These are phyloP conservation scores for Pterocarpus santalinus DNA, from an alignment of 306 rosid genomes.

Conservation along the genomic window DNA sequence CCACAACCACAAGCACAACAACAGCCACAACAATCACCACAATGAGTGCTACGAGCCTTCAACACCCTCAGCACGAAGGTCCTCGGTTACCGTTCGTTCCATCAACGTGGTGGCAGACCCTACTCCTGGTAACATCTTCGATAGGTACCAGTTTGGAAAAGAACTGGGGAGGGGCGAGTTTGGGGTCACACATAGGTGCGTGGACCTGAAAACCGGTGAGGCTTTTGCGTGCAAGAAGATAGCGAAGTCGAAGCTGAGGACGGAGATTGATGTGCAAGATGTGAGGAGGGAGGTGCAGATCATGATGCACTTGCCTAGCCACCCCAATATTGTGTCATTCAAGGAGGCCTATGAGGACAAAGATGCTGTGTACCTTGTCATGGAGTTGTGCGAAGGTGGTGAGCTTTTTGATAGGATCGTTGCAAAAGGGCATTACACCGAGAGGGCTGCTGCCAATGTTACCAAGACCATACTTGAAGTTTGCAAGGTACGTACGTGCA, in stretches of 20 bases:
- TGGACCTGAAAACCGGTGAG: constrained; percentile 54
- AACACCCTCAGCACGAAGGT: constrained; percentile 22
- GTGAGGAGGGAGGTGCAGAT: constrained; percentile 90
- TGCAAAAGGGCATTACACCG: constrained; percentile 84
- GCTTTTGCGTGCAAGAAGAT: constrained; percentile 79
- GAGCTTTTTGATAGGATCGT: constrained; percentile 93
- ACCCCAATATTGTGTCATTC: constrained; percentile 80
- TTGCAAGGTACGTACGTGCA: constrained; percentile 66
- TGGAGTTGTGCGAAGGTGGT: constrained; percentile 94
- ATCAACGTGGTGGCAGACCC: constrained; percentile 58
- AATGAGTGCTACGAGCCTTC: neutral
- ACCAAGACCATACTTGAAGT: constrained; percentile 80
- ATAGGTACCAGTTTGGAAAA: constrained; percentile 66
- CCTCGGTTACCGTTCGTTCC: constrained; percentile 31
- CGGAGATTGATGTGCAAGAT: constrained; percentile 84
- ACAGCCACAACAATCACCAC: neutral
- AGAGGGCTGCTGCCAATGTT: constrained; percentile 85
- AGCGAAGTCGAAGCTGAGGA: constrained; percentile 74
- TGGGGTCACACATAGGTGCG: constrained; percentile 73
- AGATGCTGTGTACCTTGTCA: constrained; percentile 86
- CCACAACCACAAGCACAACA: neutral
- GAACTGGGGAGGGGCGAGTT: constrained; percentile 91
- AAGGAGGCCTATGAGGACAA: constrained; percentile 86
- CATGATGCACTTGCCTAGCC: constrained; percentile 80
- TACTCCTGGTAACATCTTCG: constrained; percentile 55